These are phyloP conservation scores for Terana coerulea DNA, from an alignment of 768 basidiomycete species.

Conservation along the genomic window DNA sequence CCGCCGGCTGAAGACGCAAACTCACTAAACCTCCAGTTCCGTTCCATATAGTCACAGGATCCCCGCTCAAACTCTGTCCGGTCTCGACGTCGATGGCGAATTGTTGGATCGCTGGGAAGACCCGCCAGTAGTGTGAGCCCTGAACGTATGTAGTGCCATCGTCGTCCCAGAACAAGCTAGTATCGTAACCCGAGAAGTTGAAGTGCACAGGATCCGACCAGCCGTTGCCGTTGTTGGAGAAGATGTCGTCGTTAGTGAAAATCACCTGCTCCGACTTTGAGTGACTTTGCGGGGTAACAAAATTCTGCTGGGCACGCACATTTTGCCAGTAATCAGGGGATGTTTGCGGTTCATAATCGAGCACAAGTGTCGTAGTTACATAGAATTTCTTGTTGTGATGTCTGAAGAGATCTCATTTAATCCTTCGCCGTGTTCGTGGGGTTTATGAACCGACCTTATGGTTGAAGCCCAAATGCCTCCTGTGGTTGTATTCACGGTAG, in stretches of 20 bases:
- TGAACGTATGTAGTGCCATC: slow-evolving; percentile 18
- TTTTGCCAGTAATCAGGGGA: slow-evolving; percentile 18
- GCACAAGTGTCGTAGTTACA: slow-evolving; percentile 18
- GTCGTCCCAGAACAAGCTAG: slow-evolving; percentile 19
- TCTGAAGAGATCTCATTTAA: not conserved
- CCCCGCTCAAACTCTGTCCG: slow-evolving; percentile 8
- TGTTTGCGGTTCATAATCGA: slow-evolving; percentile 7
- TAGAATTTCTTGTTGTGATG: slow-evolving; percentile 16
- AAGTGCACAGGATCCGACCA: slow-evolving; percentile 21
- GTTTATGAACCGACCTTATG: slow-evolving; percentile 6
- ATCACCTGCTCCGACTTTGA: slow-evolving; percentile 1
- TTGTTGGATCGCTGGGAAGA: slow-evolving; percentile 3
- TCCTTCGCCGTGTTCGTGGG: not conserved
- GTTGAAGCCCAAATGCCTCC: slow-evolving; percentile 21
- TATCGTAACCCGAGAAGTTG: slow-evolving; percentile 19
- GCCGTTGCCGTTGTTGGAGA: slow-evolving; percentile 7
- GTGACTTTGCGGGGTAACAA: not conserved
- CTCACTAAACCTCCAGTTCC: slow-evolving; percentile 10
- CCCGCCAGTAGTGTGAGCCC: slow-evolving; percentile 16
- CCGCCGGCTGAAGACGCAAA: not conserved
- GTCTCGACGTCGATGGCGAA: slow-evolving; percentile 4
- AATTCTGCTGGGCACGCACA: slow-evolving; percentile 3
- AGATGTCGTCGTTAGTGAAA: slow-evolving; percentile 12
- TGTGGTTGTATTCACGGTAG: slow-evolving; percentile 7
- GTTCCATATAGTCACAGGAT: slow-evolving; percentile 13